Conservation (phyloP, 2,329 filamentous ascomycete species). For the Xylariaceae sp. region DNA sequence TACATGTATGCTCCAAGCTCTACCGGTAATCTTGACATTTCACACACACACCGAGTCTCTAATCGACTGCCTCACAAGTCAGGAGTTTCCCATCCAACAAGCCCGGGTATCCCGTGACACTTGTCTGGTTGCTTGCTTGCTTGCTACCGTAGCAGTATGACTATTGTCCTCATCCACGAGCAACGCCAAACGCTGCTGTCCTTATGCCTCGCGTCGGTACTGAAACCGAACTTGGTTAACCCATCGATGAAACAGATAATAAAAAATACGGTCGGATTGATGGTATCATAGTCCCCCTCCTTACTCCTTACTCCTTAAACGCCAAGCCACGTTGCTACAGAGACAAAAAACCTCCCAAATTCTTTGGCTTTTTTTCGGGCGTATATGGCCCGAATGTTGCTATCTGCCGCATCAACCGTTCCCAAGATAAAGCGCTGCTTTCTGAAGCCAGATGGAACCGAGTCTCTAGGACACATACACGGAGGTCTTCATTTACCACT, state of each 20-base stretch:
- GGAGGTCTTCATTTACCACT: neutral
- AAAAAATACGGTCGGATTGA: conserved; percentile 24
- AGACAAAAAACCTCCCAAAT: conserved; percentile 25
- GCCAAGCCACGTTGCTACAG: conserved; percentile 28
- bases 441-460: conserved; percentile 6
- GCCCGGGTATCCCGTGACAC: neutral
- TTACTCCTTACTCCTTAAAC: conserved; percentile 25
- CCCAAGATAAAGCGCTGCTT: neutral
- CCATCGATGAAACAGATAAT: conserved; percentile 23
- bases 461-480: conserved; percentile 2
- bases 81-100: conserved; percentile 1
- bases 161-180: neutral
- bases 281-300: conserved; percentile 30
- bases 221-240: conserved; percentile 7
- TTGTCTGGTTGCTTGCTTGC: conserved; percentile 9
- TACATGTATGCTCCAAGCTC: no score
- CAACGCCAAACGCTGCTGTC: neutral
- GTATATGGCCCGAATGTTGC: conserved; percentile 1
- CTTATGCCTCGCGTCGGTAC: neutral
- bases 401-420: neutral
- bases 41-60: no score
- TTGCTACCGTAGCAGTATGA: neutral
- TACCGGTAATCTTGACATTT: no score
- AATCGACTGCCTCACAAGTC: no score
- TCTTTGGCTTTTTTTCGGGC: conserved; percentile 10